These are phyloP conservation scores for Dactylellina cionopaga DNA, from an alignment of 2,329 filamentous ascomycete genomes.

Conservation along the genomic window DNA sequence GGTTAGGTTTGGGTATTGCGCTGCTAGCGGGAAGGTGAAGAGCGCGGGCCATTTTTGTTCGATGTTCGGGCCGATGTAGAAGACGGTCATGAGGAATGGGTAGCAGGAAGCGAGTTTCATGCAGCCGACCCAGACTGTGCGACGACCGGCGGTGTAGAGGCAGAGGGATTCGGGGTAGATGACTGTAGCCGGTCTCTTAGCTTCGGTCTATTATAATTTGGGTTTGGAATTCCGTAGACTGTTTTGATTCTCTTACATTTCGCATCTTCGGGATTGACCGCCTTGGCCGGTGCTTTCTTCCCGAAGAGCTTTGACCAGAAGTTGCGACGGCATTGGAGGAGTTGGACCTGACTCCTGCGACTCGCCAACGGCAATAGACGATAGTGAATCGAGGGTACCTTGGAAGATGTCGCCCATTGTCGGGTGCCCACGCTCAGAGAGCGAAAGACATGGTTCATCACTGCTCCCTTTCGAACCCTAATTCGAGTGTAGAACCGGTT, in stretches of 20 bases:
- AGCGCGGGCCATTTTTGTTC: conserved; percentile 34
- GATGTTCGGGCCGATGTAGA: conserved; percentile 51
- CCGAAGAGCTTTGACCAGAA: conserved; percentile 50
- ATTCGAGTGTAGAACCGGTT: too few species aligned
- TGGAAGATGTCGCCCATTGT: conserved; percentile 18
- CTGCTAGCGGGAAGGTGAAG: conserved; percentile 22
- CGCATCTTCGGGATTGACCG: conserved; percentile 26
- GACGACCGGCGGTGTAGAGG: conserved; percentile 43
- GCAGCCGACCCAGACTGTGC: conserved; percentile 42
- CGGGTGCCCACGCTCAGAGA: conserved; percentile 37
- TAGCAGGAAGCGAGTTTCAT: conserved; percentile 49
- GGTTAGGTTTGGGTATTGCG: conserved; percentile 25
- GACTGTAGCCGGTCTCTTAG: conserved; percentile 6
- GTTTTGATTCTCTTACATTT: conserved; percentile 23
- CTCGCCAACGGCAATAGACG: neutral
- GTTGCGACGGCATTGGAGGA: conserved; percentile 38
- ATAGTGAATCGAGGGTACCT: neutral
- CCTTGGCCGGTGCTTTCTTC: conserved; percentile 19
- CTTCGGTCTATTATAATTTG: neutral
- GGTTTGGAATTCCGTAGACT: neutral
- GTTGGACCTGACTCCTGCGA: conserved; percentile 4
- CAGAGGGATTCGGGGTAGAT: conserved; percentile 47
- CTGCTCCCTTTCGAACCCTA: conserved; percentile 18
- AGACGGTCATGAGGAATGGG: conserved; percentile 50
- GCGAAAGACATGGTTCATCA: conserved; percentile 47